Evolutionary conservation across 192 early-diverging fungal species (phyloP).

Genomic region (Obelidium mucronatum): DNA sequence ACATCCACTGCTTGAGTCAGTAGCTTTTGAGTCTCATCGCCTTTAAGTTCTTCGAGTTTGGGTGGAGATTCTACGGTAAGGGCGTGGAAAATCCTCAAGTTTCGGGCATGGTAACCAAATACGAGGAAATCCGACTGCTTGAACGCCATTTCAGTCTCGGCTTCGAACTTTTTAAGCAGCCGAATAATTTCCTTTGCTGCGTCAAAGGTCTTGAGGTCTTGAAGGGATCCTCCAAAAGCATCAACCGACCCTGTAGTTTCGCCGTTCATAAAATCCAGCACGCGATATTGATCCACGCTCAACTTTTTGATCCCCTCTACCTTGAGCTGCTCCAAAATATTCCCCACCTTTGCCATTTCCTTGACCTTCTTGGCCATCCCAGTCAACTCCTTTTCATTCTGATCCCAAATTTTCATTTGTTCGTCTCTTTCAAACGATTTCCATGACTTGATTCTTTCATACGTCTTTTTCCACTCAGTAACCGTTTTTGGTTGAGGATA

Average conservation of each 20-base stretch:
- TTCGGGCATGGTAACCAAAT: slow-evolving; percentile 22
- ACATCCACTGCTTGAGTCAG: neutral
- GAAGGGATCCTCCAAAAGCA: slow-evolving; percentile 31
- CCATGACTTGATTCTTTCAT: slow-evolving; percentile 21
- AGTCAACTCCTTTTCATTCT: slow-evolving; percentile 12
- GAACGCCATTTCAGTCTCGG: neutral
- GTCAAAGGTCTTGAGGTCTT: neutral
- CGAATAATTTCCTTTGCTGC: neutral
- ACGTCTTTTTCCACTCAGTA: slow-evolving; percentile 9
- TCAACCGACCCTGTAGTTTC: neutral
- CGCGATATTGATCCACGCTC: neutral
- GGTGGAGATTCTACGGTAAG: slow-evolving; percentile 1
- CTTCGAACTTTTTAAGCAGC: neutral
- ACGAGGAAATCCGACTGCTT: slow-evolving; percentile 23
- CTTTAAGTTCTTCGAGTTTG: neutral
- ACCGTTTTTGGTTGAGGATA: neutral
- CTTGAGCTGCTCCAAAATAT: neutral
- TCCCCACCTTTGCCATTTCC: slow-evolving; percentile 7
- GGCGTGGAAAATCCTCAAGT: slow-evolving; percentile 1
- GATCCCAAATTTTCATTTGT: slow-evolving; percentile 32
- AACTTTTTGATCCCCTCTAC: neutral
- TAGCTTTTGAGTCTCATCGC: neutral
- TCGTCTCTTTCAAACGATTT: slow-evolving; percentile 13
- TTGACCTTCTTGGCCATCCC: slow-evolving; percentile 15
- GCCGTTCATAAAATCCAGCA: slow-evolving; percentile 34